A percentile compares a stretch with the other conserved stretches of the same genome.
Conservation (phyloP, 2,329 filamentous ascomycete species). For the Epicoccum sorghinum region DNA sequence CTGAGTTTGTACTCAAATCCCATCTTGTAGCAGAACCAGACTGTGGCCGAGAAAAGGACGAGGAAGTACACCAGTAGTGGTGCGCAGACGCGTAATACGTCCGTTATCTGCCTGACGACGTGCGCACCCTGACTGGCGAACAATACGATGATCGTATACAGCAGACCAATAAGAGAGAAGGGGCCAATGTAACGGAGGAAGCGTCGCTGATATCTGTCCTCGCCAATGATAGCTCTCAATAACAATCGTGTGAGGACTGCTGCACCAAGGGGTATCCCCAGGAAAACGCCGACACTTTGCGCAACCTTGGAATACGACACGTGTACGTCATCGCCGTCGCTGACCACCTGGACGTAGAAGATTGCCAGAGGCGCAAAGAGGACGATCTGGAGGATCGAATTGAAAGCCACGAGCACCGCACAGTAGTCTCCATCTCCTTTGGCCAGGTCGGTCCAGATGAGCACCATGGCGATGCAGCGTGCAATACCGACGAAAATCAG, state of each 20-base stretch:
- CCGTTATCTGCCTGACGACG: conserved; percentile 83
- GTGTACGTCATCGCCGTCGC: conserved; percentile 50
- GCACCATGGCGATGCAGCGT: conserved; percentile 86
- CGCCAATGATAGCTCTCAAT: conserved; percentile 61
- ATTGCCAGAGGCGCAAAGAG: conserved; percentile 56
- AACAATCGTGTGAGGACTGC: conserved; percentile 76
- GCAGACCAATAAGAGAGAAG: conserved; percentile 78
- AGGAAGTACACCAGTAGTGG: conserved; percentile 83
- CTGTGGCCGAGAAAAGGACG: conserved; percentile 73
- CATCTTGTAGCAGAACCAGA: conserved; percentile 66
- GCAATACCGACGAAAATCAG: conserved; percentile 84
- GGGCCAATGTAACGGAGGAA: conserved; percentile 76
- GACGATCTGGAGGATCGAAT: conserved; percentile 56
- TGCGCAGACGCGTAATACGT: conserved; percentile 79
- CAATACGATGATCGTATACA: conserved; percentile 86
- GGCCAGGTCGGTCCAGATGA: conserved; percentile 80
- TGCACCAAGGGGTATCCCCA: conserved; percentile 80
- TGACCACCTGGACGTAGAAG: conserved; percentile 69
- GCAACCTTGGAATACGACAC: conserved; percentile 72
- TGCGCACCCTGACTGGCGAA: conserved; percentile 83
- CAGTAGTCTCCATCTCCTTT: conserved; percentile 83
- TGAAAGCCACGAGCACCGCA: conserved; percentile 62
- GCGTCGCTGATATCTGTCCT: conserved; percentile 67
- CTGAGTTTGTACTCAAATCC: conserved; percentile 75
- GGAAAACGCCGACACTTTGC: conserved; percentile 80